Evolutionary conservation across 2,329 filamentous ascomycete genomes (phyloP).

Genomic region (Penicillium sp.): DNA sequence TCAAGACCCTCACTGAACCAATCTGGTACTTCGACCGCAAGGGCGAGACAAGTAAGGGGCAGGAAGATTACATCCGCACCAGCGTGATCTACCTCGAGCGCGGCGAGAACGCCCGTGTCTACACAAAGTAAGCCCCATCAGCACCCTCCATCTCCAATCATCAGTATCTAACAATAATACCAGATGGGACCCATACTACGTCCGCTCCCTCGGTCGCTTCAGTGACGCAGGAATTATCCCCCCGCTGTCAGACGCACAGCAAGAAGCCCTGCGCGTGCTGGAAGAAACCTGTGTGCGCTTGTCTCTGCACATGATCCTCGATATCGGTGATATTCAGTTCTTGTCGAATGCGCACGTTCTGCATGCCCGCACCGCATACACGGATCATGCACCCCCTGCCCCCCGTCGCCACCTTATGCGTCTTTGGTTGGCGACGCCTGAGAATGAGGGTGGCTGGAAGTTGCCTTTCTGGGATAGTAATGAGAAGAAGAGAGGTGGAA

Average conservation of each 20-base stretch:
- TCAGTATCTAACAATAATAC: conserved; percentile 15
- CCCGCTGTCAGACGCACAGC: conserved; percentile 66
- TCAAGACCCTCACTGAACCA: conserved; percentile 70
- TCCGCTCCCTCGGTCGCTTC: conserved; percentile 73
- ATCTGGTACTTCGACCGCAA: conserved; percentile 94
- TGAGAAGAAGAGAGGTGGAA: conserved; percentile 84
- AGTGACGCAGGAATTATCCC: conserved; percentile 72
- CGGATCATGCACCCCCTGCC: conserved; percentile 64
- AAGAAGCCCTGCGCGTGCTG: conserved; percentile 65
- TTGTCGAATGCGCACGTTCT: conserved; percentile 76
- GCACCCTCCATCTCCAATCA: not conserved
- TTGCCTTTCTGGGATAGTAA: conserved; percentile 77
- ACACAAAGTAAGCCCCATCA: conserved; percentile 60
- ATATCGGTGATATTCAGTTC: conserved; percentile 87
- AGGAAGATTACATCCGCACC: conserved; percentile 72
- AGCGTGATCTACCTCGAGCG: conserved; percentile 76
- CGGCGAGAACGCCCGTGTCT: conserved; percentile 64
- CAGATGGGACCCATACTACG: conserved; percentile 82
- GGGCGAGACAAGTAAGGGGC: conserved; percentile 72
- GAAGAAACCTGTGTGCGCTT: conserved; percentile 74
- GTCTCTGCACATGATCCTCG: conserved; percentile 79
- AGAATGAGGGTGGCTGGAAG: conserved; percentile 80
- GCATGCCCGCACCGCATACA: conserved; percentile 80
- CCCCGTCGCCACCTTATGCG: conserved; percentile 77
- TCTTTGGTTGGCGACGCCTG: conserved; percentile 79